phyloP scores from a whole-genome alignment of 441 rosid genomes.

The Pelargonium exstipulatum region DNA sequence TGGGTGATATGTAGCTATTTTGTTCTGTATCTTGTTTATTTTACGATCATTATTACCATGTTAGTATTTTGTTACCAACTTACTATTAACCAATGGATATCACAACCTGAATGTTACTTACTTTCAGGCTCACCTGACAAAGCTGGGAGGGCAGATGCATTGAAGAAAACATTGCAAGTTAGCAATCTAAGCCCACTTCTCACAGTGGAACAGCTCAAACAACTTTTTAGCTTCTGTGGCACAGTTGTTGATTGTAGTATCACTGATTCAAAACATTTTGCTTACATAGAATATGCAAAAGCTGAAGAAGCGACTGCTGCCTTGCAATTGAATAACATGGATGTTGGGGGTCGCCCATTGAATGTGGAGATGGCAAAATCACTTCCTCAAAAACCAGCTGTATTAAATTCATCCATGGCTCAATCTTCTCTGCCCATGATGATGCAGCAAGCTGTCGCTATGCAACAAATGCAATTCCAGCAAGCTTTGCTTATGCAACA shows the following conservation, averaged over 20 bases:
- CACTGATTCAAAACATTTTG: slow-evolving; percentile 87
- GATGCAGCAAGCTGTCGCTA: slow-evolving; percentile 99
- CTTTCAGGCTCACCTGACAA: slow-evolving; percentile 56
- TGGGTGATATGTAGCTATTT: not conserved
- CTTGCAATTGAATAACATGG: slow-evolving; percentile 86
- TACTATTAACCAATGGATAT: slow-evolving; percentile 9
- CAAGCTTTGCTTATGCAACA: slow-evolving; percentile 98
- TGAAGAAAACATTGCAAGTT: slow-evolving; percentile 89
- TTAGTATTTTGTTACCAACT: no score
- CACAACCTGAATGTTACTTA: slow-evolving; percentile 15
- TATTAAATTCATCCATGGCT: slow-evolving; percentile 42
- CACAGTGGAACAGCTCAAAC: slow-evolving; percentile 87
- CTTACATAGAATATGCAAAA: slow-evolving; percentile 84
- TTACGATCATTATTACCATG: no score
- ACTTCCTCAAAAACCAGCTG: slow-evolving; percentile 73
- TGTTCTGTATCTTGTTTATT: not conserved
- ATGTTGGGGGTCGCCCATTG: slow-evolving; percentile 86
- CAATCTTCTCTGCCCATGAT: slow-evolving; percentile 88
- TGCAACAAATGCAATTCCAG: slow-evolving; percentile 99
- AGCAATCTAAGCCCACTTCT: slow-evolving; percentile 95
- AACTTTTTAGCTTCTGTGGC: slow-evolving; percentile 92
- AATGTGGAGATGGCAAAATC: slow-evolving; percentile 96
- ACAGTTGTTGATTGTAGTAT: slow-evolving; percentile 76
- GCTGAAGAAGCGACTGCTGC: slow-evolving; percentile 94
- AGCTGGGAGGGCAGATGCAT: slow-evolving; percentile 48